phyloP scores from a whole-genome alignment of 140 eudicot species.

The Cichorium intybus region DNA sequence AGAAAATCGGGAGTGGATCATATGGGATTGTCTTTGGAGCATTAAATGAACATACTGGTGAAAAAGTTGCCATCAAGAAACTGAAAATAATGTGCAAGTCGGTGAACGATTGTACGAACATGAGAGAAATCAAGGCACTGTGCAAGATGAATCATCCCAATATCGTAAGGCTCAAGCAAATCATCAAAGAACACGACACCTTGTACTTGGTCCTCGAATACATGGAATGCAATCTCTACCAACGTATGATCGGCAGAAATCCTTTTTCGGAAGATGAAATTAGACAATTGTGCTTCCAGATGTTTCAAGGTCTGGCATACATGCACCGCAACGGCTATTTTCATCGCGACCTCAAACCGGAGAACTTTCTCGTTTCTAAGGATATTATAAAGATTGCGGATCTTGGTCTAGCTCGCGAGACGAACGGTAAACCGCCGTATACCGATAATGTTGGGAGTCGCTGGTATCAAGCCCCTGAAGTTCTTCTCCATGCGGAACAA shows the following conservation, averaged over 20 bases:
- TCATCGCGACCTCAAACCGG: conserved; percentile 83
- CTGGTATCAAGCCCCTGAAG: conserved; percentile 49
- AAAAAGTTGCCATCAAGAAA: neutral
- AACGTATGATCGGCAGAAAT: conserved; percentile 35
- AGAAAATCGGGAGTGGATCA: neutral
- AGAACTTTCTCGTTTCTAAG: conserved; percentile 24
- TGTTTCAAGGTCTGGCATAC: conserved; percentile 31
- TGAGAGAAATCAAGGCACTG: conserved; percentile 37
- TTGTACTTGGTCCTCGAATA: conserved; percentile 73
- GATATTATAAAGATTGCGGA: conserved; percentile 55
- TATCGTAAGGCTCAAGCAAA: conserved; percentile 76
- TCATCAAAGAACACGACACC: conserved; percentile 48
- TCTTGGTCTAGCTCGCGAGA: conserved; percentile 70
- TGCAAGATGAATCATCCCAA: conserved; percentile 56
- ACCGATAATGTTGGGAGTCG: conserved; percentile 61
- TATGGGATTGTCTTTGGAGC: neutral
- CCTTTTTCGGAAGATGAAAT: conserved; percentile 30
- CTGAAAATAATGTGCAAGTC: neutral
- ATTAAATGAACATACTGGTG: neutral
- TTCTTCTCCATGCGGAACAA: conserved; percentile 47
- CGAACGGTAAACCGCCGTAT: conserved; percentile 37
- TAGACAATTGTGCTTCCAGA: neutral
- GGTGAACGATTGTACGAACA: neutral
- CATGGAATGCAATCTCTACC: conserved; percentile 66
- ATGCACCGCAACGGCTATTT: conserved; percentile 62